Conservation (phyloP, 1,284 basidiomycete genomes). For the Apiotrichum sp. region DNA sequence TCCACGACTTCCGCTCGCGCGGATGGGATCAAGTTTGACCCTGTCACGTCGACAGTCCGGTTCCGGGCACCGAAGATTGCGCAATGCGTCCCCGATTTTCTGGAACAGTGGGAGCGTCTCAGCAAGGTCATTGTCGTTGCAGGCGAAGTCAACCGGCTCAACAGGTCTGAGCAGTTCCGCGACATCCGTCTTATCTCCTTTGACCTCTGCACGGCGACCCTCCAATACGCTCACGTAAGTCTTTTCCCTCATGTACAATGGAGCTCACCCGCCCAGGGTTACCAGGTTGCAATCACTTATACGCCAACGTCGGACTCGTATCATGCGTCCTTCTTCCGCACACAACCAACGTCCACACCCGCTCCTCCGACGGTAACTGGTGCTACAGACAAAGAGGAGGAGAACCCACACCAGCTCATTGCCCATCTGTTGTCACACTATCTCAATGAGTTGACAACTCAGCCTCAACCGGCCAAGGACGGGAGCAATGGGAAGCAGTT, state of each 20-base stretch:
- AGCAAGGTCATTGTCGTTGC: slow-evolving; percentile 89
- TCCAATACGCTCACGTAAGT: slow-evolving; percentile 54
- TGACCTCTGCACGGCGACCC: slow-evolving; percentile 81
- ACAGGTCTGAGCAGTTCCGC: slow-evolving; percentile 60
- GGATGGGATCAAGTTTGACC: slow-evolving; percentile 70
- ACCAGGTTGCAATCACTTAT: slow-evolving; percentile 40
- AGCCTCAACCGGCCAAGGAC: neutral
- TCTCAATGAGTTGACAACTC: slow-evolving; percentile 34
- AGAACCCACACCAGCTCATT: slow-evolving; percentile 33
- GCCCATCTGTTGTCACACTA: slow-evolving; percentile 31
- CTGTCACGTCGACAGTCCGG: slow-evolving; percentile 71
- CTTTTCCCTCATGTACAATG: too few species aligned
- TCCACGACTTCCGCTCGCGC: slow-evolving; percentile 13
- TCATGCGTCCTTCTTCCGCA: slow-evolving; percentile 32
- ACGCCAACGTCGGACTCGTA: slow-evolving; percentile 40
- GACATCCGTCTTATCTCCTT: slow-evolving; percentile 75
- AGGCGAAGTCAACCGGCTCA: slow-evolving; percentile 78
- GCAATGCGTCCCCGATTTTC: slow-evolving; percentile 77
- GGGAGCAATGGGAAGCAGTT: slow-evolving; percentile 26
- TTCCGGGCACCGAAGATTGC: slow-evolving; percentile 79
- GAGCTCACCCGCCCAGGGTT: slow-evolving; percentile 23
- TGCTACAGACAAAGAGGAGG: neutral
- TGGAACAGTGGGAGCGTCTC: slow-evolving; percentile 83
- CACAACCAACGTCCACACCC: neutral
- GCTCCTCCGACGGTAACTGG: neutral